Evolutionary conservation across 345 rosid species (phyloP).

Genomic region (Raphanus sativus): DNA sequence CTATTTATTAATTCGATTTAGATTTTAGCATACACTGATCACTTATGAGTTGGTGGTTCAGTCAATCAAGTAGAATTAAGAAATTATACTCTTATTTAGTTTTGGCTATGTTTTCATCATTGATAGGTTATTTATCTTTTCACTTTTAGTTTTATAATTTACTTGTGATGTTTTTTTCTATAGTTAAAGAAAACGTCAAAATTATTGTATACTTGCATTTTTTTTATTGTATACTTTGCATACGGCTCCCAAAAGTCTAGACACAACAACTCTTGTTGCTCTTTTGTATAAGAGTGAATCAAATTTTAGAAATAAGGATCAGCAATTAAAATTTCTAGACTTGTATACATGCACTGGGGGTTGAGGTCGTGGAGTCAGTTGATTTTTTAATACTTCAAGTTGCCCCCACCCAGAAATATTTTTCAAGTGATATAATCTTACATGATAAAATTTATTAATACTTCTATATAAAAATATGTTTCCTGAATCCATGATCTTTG

Average conservation of each 20-base stretch:
- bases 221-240: too few species aligned
- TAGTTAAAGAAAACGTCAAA: background rate
- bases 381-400: background rate
- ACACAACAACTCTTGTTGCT: background rate
- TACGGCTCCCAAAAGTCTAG: background rate
- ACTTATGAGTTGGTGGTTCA: background rate
- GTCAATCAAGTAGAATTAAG: background rate
- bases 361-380: background rate
- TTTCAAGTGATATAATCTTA: background rate
- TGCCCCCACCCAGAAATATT: background rate
- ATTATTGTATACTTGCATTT: background rate
- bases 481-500: background rate
- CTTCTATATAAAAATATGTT: background rate
- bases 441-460: background rate
- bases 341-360: background rate
- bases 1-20: background rate
- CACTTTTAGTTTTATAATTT: background rate
- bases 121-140: background rate
- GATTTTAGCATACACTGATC: background rate
- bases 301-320: background rate
- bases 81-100: background rate
- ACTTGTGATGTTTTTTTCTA: background rate
- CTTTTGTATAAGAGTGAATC: background rate
- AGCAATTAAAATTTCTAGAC: background rate
- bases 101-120: background rate